These are phyloP conservation scores for Pseudonectria buxi DNA, from an alignment of 2,329 filamentous ascomycete genomes.

Conservation along the genomic window DNA sequence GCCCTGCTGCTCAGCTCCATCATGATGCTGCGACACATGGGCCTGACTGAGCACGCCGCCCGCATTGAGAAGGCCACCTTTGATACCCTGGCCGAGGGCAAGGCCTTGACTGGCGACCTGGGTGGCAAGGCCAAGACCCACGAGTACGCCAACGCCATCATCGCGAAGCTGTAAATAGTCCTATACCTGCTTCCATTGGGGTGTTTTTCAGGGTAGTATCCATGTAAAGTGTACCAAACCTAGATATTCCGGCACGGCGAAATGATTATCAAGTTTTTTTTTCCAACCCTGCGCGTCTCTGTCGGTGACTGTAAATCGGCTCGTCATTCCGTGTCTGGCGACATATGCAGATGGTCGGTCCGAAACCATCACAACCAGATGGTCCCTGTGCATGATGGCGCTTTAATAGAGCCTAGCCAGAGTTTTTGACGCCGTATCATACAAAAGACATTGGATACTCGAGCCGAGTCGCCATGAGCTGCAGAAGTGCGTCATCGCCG, in stretches of 20 bases:
- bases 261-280: constrained; percentile 23
- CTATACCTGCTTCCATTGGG: constrained; percentile 19
- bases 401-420: too few relatives aligned
- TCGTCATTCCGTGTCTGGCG: too few relatives aligned
- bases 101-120: constrained; percentile 90
- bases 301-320: too few relatives aligned
- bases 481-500: too few relatives aligned
- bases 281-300: constrained; percentile 1
- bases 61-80: constrained; percentile 95
- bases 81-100: constrained; percentile 90
- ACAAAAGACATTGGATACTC: too few relatives aligned
- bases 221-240: constrained; percentile 26
- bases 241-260: constrained; percentile 23
- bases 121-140: constrained; percentile 93
- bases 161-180: constrained; percentile 53
- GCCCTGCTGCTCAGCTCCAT: constrained; percentile 91
- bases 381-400: too few relatives aligned
- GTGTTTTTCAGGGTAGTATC: constrained; percentile 20
- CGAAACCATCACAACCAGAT: too few relatives aligned
- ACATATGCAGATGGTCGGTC: too few relatives aligned
- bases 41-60: constrained; percentile 72
- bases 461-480: too few relatives aligned
- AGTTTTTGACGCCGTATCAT: too few relatives aligned
- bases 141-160: constrained; percentile 92
- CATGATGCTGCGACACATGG: constrained; percentile 99